Percentiles rank a stretch among this genome's conserved stretches.
These are phyloP conservation scores for Sphagnum contortum DNA, from an alignment of 225 moss, liverwort and hornwort genomes.

Conservation along the genomic window DNA sequence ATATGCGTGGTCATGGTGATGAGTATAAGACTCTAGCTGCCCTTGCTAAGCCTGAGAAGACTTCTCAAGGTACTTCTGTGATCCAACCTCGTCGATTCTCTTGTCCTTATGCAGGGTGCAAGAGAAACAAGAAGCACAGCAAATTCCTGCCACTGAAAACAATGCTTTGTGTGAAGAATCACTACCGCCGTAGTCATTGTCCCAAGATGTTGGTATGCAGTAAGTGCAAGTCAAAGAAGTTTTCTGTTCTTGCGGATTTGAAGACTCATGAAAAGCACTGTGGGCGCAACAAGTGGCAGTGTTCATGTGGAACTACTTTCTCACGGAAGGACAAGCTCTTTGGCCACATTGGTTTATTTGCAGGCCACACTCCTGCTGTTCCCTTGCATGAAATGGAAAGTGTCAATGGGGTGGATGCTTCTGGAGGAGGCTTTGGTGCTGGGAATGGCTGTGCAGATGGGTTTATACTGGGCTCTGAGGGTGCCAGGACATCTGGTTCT, in stretches of 20 bases:
- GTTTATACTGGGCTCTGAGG: slow-evolving; percentile 32
- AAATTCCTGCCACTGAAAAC: slow-evolving; percentile 92
- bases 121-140: slow-evolving; percentile 92
- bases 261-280: slow-evolving; percentile 99
- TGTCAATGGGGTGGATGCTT: slow-evolving; percentile 19
- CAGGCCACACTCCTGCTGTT: slow-evolving; percentile 72
- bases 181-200: slow-evolving; percentile 93
- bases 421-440: slow-evolving; percentile 30
- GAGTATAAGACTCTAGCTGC: slow-evolving; percentile 94
- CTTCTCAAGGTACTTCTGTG: slow-evolving; percentile 28
- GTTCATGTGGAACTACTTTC: slow-evolving; percentile 93
- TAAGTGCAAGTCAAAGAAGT: slow-evolving; percentile 90
- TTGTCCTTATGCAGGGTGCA: slow-evolving; percentile 78
- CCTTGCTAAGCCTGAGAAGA: slow-evolving; percentile 68
- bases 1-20: slow-evolving; percentile 96
- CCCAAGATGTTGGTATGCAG: slow-evolving; percentile 69
- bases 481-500: slow-evolving; percentile 14
- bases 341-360: slow-evolving; percentile 76
- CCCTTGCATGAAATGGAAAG: slow-evolving; percentile 48
- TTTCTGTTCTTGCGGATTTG: slow-evolving; percentile 86
- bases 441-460: slow-evolving; percentile 17
- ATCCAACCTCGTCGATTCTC: slow-evolving; percentile 62
- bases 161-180: slow-evolving; percentile 96
- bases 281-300: slow-evolving; percentile 89
- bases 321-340: slow-evolving; percentile 87